Conservation (phyloP, 2,329 filamentous ascomycete species). For the Aspergillus ustus region DNA sequence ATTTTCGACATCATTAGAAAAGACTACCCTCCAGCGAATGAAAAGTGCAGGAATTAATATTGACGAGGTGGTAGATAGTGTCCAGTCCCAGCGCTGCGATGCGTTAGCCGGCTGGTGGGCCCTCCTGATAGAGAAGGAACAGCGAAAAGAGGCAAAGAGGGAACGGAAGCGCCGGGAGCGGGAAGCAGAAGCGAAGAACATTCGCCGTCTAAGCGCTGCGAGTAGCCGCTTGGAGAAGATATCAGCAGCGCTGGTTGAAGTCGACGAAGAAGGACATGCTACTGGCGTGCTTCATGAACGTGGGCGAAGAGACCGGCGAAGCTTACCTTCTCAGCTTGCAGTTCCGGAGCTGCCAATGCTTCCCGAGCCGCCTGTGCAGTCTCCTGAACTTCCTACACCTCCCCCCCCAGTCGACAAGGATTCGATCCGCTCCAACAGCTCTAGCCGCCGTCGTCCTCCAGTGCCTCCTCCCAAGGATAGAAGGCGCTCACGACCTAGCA, state of each 20-base stretch:
- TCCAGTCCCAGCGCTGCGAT: constrained; percentile 87
- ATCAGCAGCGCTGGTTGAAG: constrained; percentile 75
- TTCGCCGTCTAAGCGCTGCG: constrained; percentile 83
- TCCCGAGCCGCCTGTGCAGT: constrained; percentile 60
- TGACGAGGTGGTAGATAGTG: constrained; percentile 91
- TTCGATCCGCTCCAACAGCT: constrained; percentile 73
- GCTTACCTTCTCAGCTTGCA: constrained; percentile 65
- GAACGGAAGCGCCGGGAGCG: constrained; percentile 85
- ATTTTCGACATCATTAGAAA: constrained; percentile 85
- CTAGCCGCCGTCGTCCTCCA: constrained; percentile 72
- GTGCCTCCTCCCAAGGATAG: constrained; percentile 87
- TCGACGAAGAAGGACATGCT: constrained; percentile 72
- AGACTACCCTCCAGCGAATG: constrained; percentile 90
- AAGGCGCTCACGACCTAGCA: constrained; percentile 78
- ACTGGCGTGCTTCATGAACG: constrained; percentile 64
- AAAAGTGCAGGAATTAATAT: constrained; percentile 91
- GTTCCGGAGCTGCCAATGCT: constrained; percentile 78
- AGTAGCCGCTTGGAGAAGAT: constrained; percentile 84
- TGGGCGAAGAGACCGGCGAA: constrained; percentile 78
- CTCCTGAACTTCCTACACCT: constrained; percentile 46
- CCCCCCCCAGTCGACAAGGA: constrained; percentile 77
- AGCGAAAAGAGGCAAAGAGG: constrained; percentile 78
- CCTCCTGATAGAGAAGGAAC: constrained; percentile 89
- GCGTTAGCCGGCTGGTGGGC: constrained; percentile 95
- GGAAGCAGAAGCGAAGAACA: constrained; percentile 77